Base-by-base conservation (phyloP, 2,329 filamentous ascomycete species). In the Aureobasidium sp. region DNA sequence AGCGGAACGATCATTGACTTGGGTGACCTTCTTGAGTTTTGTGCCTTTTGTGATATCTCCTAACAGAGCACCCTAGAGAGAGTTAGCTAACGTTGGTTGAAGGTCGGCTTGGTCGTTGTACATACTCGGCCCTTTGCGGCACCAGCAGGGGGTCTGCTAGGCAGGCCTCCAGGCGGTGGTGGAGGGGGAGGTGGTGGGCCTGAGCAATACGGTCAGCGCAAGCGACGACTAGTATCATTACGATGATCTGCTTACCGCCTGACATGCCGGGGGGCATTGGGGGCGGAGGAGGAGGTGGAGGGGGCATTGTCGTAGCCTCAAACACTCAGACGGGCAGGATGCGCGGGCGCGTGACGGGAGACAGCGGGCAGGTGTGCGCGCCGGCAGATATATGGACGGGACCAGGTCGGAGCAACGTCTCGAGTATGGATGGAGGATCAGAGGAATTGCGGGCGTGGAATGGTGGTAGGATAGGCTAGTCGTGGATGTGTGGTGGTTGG, bases 1-100 rank as follows among this genome's bases (percentile, higher is more conserved):
- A 8, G 90, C 90, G 26, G 92, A 97, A 74, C 93, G 87, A 75
- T 97, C 93, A 76, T 97, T 97, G 68, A 92, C 90, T 62, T 91
- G 87, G 36, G 90, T 72, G 61, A 79, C 82, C 75, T 96, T 97
- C 76, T 89, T 96, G 63, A 97, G 81, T 65, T 80, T 78, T 67
- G 78, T 82, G 66, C 93, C 94, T 75, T 95, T 96, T 67, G 81
- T 79, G 69, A 99, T 99, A 75, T 97, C 93, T 71, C 85, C 83
- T 48, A 97, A 84, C 39, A 99, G 82, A 61, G 93, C 92, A 69
- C 88, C 88, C 93, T 97, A 69, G 48, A 17, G 15, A 10, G n/a
- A 2, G n/a, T 63, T 56, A 60, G 50, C 26, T n/a, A 12, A 20
- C 27, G 24, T 41, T 32, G 51, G 26, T 20, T 27, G 20, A 24